phyloP scores from a whole-genome alignment of 257 asterid species.

The Lycium barbarum region DNA sequence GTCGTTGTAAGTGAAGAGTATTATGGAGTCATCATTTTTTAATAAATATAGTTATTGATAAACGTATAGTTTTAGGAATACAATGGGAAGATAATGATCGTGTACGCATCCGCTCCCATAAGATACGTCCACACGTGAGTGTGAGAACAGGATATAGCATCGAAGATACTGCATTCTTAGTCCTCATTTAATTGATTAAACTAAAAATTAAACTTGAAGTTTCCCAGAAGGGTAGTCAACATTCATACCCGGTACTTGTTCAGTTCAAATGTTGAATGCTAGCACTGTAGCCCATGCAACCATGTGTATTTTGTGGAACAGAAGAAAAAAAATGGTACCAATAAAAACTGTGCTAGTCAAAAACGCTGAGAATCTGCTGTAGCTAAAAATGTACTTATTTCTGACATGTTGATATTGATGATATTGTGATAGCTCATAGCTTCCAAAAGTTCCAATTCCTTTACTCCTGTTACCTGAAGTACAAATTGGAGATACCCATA shows the following conservation, averaged over 20 bases:
- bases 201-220: neutral
- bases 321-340: slow-evolving; percentile 9
- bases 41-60: neutral
- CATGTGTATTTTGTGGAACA: slow-evolving; percentile 12
- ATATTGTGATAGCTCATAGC: neutral
- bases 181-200: neutral
- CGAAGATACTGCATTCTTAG: neutral
- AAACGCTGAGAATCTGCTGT: neutral
- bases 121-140: slow-evolving; percentile 12
- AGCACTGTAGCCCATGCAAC: slow-evolving; percentile 3
- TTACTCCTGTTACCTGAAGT: slow-evolving; percentile 14
- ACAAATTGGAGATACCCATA: neutral
- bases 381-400: neutral
- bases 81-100: neutral
- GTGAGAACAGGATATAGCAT: slow-evolving; percentile 5
- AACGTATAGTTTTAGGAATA: neutral
- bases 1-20: neutral
- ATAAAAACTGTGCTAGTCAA: slow-evolving; percentile 29
- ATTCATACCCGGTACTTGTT: slow-evolving; percentile 3
- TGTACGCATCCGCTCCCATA: neutral
- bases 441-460: neutral
- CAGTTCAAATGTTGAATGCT: slow-evolving; percentile 22
- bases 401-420: slow-evolving; percentile 1
- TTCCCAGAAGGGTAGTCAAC: slow-evolving; percentile 24
- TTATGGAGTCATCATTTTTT: neutral